These are phyloP conservation scores for Tetradesmus lagerheimii DNA, from an alignment of 139 green algal genomes.

Conservation along the genomic window DNA sequence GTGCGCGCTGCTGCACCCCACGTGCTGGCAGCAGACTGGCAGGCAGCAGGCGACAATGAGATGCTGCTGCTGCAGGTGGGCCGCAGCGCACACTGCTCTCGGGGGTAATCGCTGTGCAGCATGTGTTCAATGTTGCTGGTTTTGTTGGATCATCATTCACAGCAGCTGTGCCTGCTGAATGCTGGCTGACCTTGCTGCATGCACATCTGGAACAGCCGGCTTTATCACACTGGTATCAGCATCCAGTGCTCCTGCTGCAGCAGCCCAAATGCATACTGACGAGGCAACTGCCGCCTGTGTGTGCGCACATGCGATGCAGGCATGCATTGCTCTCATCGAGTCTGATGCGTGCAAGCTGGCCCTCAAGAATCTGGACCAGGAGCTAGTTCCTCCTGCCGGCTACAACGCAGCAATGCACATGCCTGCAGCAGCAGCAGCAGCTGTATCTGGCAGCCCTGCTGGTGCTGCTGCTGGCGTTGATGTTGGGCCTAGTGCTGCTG, in stretches of 20 bases:
- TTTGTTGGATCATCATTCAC: neutral
- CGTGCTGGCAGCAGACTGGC: slow-evolving; percentile 53
- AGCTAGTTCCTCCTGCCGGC: slow-evolving; percentile 49
- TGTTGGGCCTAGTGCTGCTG: slow-evolving; percentile 49
- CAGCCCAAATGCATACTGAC: too few relatives aligned
- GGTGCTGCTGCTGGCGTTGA: neutral
- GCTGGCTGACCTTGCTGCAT: too few relatives aligned
- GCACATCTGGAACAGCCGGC: too few relatives aligned
- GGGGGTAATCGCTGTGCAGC: neutral
- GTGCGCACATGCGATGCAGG: slow-evolving; percentile 11
- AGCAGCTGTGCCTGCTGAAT: too few relatives aligned
- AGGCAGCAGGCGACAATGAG: slow-evolving; percentile 60
- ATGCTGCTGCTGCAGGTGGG: slow-evolving; percentile 66
- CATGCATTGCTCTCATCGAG: slow-evolving; percentile 62
- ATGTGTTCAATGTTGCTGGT: neutral
- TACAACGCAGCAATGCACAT: slow-evolving; percentile 12
- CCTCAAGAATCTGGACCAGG: slow-evolving; percentile 38
- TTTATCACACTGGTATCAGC: neutral
- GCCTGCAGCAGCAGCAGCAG: neutral
- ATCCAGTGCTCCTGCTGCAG: neutral
- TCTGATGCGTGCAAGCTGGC: slow-evolving; percentile 57
- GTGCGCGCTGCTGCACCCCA: slow-evolving; percentile 55
- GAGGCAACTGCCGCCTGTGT: neutral
- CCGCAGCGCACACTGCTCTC: neutral
- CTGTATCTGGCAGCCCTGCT: neutral